Percentiles rank a stretch among this genome's conserved stretches.
These are phyloP conservation scores for Bisporella sp. DNA, from an alignment of 2,329 filamentous ascomycete species.

Conservation along the genomic window DNA sequence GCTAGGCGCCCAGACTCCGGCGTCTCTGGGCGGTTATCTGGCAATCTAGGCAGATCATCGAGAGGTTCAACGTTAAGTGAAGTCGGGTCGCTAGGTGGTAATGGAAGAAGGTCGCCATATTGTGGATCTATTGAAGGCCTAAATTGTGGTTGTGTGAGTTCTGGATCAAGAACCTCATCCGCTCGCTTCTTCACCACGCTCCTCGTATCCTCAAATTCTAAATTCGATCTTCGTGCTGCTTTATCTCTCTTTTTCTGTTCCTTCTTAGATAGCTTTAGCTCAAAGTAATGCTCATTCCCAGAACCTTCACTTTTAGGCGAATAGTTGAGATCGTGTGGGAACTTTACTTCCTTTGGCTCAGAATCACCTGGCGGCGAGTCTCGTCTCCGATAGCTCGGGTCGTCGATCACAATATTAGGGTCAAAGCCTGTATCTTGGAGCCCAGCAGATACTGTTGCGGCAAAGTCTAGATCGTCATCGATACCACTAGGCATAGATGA, in stretches of 20 bases:
- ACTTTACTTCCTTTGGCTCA: slow-evolving; percentile 38
- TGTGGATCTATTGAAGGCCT: slow-evolving; percentile 61
- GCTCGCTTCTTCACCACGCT: too few relatives aligned
- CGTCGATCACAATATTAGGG: slow-evolving; percentile 61
- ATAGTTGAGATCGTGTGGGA: slow-evolving; percentile 39
- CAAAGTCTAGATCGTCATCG: slow-evolving; percentile 63
- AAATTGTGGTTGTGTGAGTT: slow-evolving; percentile 50
- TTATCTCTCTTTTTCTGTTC: slow-evolving; percentile 42
- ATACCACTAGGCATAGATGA: slow-evolving; percentile 62
- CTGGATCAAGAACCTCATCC: slow-evolving; percentile 49
- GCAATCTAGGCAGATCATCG: slow-evolving; percentile 44
- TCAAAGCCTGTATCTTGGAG: slow-evolving; percentile 63
- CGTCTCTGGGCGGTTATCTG: slow-evolving; percentile 51
- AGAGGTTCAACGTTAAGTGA: slow-evolving; percentile 35
- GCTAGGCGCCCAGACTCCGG: slow-evolving; percentile 21
- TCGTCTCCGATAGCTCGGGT: slow-evolving; percentile 55
- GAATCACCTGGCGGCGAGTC: slow-evolving; percentile 57
- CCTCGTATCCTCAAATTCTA: slow-evolving; percentile 16
- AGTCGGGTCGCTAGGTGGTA: slow-evolving; percentile 53
- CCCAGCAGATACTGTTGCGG: slow-evolving; percentile 61
- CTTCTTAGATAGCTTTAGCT: slow-evolving; percentile 38
- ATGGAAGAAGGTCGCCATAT: slow-evolving; percentile 56
- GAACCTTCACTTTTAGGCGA: slow-evolving; percentile 8
- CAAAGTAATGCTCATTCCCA: slow-evolving; percentile 16
- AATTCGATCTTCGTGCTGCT: slow-evolving; percentile 31